phyloP scores from a whole-genome alignment of 2,329 filamentous ascomycete genomes.

The Aureobasidium mangrovei region DNA sequence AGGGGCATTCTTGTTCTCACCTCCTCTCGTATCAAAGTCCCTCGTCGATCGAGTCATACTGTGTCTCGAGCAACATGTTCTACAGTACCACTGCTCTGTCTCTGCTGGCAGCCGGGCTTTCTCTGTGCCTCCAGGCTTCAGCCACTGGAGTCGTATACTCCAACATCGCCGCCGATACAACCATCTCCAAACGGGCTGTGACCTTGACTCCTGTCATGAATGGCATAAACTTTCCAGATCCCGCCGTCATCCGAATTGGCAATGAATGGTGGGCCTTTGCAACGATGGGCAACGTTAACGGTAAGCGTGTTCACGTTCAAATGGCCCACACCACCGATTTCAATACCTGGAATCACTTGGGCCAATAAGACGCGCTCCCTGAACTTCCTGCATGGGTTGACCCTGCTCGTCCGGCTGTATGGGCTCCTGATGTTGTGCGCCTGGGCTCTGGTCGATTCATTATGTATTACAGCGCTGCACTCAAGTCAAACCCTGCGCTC shows the following conservation, averaged over 20 bases:
- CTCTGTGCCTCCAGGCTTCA: not conserved
- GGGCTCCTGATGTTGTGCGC: conserved; percentile 29
- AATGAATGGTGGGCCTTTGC: conserved; percentile 30
- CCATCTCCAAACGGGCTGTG: not conserved
- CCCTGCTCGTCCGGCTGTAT: conserved; percentile 19
- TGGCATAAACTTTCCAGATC: conserved; percentile 23
- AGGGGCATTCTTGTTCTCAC: not conserved
- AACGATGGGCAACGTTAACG: conserved; percentile 20
- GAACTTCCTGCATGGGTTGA: conserved; percentile 23
- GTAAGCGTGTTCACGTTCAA: conserved; percentile 25
- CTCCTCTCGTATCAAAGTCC: too few species aligned
- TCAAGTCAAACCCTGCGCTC: conserved; percentile 13
- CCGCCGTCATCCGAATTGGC: conserved; percentile 25
- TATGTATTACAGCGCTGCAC: conserved; percentile 23
- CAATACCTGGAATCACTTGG: conserved; percentile 21
- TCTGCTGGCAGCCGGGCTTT: not conserved
- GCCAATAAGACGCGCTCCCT: conserved; percentile 26
- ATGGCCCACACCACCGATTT: conserved; percentile 29
- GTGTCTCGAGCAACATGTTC: too few species aligned
- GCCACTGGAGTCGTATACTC: not conserved
- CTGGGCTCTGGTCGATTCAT: conserved; percentile 21
- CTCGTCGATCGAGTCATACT: too few species aligned
- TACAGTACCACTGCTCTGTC: not conserved
- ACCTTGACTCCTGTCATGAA: conserved; percentile 8
- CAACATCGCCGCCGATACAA: not conserved